Base-by-base conservation (phyloP, 2,329 filamentous ascomycete genomes). In the Basipetospora sp. region DNA sequence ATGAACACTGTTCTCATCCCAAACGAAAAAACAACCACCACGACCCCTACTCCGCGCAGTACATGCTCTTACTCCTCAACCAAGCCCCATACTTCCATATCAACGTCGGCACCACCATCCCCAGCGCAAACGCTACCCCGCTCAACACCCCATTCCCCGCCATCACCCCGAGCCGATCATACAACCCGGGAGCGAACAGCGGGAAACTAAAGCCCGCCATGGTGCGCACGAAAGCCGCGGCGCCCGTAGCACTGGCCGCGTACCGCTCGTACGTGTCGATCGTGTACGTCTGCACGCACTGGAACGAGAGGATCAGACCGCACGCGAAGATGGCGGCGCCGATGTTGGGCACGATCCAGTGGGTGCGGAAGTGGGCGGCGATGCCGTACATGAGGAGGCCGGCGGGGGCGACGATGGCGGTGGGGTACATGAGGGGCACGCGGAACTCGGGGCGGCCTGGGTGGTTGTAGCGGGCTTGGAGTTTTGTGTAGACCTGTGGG, bases 141-240 rank as follows among this genome's bases (percentile, higher is more conserved):
- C 54, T 59, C 6, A 64, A 47, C 0, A 62, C 25, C 0, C 48
- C 59, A 31, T 59, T 60, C 0, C 41, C 64, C 65, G 43, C 74
- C 41, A 48, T 73, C 41, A 45, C 74, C 50, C 42, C 58, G 14
- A 64, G 44, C 2, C 37, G 42, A 0, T 51, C 41, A 16, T 62
- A 64, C 48, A 64, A 47, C 10, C 55, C 50, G 0, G 62, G 61
- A 0, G 72, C 71, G 14, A 74, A 74, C 1, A 77, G 55, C 1
- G 74, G 74, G 35, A 78, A 69, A 1, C 65, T 54, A 27, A 74
- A 73, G 1, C 69, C 73, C 0, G 65, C 61, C 37, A 77, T 54
- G 2, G 64, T 71, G 19, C 71, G 58, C 20, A 74, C 56, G 3
- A 75, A 63, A 0, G 69, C 67, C 10, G 67, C 67, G 0, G 68